These are phyloP conservation scores for Selaginella moellendorffii DNA, from an alignment of 75 land plant genomes.

Conservation along the genomic window DNA sequence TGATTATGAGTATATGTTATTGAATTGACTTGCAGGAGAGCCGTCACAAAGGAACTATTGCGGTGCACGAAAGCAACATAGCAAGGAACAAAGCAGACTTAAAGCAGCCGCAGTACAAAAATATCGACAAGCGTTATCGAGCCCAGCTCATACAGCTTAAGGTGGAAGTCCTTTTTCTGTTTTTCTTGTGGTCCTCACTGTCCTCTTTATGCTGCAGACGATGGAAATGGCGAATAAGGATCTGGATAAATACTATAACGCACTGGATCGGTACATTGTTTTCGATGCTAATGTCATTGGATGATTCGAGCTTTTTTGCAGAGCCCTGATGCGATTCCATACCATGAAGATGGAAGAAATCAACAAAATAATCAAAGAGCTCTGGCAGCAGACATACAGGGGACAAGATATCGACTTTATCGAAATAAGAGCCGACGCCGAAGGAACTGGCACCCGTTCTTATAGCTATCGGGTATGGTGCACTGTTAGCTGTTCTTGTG, in stretches of 20 bases:
- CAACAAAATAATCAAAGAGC: conserved; percentile 82
- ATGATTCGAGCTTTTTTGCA: conserved; percentile 14
- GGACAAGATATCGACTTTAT: conserved; percentile 95
- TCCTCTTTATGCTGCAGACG: conserved; percentile 41
- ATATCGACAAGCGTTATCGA: conserved; percentile 81
- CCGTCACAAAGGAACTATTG: conserved; percentile 59
- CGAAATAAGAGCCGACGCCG: conserved; percentile 82
- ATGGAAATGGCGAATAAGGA: conserved; percentile 99
- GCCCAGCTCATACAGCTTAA: conserved; percentile 88
- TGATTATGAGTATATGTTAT: background rate
- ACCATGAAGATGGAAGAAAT: conserved; percentile 99
- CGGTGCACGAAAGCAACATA: conserved; percentile 82
- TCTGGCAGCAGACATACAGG: conserved; percentile 96
- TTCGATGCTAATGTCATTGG: background rate
- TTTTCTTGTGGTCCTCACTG: background rate
- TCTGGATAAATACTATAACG: conserved; percentile 82
- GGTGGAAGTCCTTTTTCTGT: conserved; percentile 23
- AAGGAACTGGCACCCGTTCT: conserved; percentile 80
- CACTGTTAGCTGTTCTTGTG: background rate
- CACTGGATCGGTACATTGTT: conserved; percentile 66
- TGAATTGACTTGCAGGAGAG: conserved; percentile 36
- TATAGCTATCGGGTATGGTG: conserved; percentile 74
- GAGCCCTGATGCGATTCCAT: conserved; percentile 96
- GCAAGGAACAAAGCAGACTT: conserved; percentile 63
- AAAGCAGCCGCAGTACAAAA: conserved; percentile 76